Base-by-base conservation (phyloP, 2,329 filamentous ascomycete genomes). In the Trichoderma polysporum region DNA sequence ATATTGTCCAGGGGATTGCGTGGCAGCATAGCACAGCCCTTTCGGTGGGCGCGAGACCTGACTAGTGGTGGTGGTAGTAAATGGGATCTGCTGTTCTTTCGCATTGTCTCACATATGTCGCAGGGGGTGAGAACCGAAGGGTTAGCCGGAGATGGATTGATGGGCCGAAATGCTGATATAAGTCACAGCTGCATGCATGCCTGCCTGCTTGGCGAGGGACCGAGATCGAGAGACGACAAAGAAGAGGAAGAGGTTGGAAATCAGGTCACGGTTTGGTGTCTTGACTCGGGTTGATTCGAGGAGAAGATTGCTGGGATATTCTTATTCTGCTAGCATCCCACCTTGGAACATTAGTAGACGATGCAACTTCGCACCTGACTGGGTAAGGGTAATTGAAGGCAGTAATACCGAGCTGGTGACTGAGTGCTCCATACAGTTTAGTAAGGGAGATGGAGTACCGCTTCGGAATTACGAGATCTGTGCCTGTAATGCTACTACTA, bases 1-100 rank as follows among this genome's bases (percentile, higher is more conserved):
- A 19, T 29, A 37, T 47, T 47, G 25, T 27, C 27, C 19, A 45
- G 35, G 31, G 37, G 61, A 54, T 50, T n/a, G 61, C 61, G 61
- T 33, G 61, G 61, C 61, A 56, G 50, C 37, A 54, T 29, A 56
- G 61, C 61, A 39, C 58, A 61, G 58, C 49, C 49, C 49, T 10
- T 31, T 13, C 12, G 5, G 49, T 19, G 59, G 58, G 19, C 25
- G 27, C 59, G 29, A 15, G 49, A 47, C n/a, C 33, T 31, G 47
- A 37, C 49, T 39, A 41, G 25, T 10, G 19, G 27, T 33, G 47
- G 58, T 49, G 22, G 29, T 33, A 25, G 45, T 50, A 15, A 45
- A 25, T 45, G 5, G 12, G 19, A 49, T 61, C 45, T 61, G 58
- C 58, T 50, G 35, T 54, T 17, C 19, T 9, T 29, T 22, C 1